Conservation (phyloP, 208 protist genomes). For the Tritrichomonas foetus region DNA sequence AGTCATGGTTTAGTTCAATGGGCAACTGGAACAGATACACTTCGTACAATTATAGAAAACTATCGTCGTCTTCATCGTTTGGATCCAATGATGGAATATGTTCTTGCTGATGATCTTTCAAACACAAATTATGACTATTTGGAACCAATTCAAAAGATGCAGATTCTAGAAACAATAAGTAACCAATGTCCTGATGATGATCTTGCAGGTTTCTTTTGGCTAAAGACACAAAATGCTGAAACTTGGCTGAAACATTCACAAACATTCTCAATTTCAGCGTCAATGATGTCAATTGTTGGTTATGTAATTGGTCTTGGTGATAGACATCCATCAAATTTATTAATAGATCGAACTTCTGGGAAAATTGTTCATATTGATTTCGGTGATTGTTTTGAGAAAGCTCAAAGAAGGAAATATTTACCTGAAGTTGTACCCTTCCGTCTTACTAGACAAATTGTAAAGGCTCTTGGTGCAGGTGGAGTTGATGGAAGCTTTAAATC, state of each 20-base stretch:
- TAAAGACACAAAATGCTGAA: not conserved
- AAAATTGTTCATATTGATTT: slow-evolving; percentile 41
- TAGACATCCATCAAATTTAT: slow-evolving; percentile 27
- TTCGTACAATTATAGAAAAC: not conserved
- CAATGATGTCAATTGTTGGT: not conserved
- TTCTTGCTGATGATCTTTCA: not conserved
- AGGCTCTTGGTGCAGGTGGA: not conserved
- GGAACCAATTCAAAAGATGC: not conserved
- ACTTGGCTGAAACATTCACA: not conserved
- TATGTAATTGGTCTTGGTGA: slow-evolving; percentile 36
- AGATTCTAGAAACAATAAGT: not conserved
- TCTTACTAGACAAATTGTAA: not conserved
- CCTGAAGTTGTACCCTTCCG: not conserved
- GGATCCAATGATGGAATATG: not conserved
- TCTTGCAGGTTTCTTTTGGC: not conserved
- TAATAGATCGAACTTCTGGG: slow-evolving; percentile 12
- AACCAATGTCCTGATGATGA: not conserved
- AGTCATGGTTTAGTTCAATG: slow-evolving; percentile 32
- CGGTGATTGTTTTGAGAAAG: slow-evolving; percentile 51
- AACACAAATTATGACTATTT: not conserved
- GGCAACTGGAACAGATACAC: not conserved
- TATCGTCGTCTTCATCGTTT: not conserved
- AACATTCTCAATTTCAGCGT: not conserved
- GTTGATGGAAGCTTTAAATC: not conserved
- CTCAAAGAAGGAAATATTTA: slow-evolving; percentile 18